Conservation (phyloP, 805 yeast species). For the Saccharomycopsis guyanensis region DNA sequence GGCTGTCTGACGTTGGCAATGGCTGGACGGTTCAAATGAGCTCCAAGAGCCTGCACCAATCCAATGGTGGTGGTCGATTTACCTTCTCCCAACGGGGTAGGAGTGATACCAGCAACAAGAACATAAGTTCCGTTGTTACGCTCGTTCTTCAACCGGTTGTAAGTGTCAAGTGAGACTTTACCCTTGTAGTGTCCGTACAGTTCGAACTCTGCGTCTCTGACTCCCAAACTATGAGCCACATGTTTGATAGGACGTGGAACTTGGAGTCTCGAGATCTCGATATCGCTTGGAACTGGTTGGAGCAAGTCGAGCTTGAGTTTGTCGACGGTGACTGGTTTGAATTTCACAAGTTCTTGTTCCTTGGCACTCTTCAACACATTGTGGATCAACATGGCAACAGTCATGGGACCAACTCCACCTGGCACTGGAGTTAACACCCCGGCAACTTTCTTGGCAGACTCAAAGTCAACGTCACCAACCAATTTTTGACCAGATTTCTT, state of each 20-base stretch:
- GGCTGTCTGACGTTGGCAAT: slow-evolving; percentile 84
- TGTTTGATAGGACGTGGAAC: slow-evolving; percentile 61
- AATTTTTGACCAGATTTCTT: slow-evolving; percentile 63
- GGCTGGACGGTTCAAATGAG: slow-evolving; percentile 59
- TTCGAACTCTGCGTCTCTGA: slow-evolving; percentile 61
- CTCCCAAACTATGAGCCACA: slow-evolving; percentile 63
- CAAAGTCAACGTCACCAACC: slow-evolving; percentile 75
- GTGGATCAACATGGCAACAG: slow-evolving; percentile 73
- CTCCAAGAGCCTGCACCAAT: slow-evolving; percentile 72
- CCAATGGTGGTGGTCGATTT: slow-evolving; percentile 82
- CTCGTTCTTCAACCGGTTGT: slow-evolving; percentile 52
- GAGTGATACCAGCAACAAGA: slow-evolving; percentile 77
- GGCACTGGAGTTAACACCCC: slow-evolving; percentile 79
- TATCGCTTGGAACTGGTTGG: slow-evolving; percentile 75
- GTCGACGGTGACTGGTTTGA: slow-evolving; percentile 40
- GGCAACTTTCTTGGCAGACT: slow-evolving; percentile 38
- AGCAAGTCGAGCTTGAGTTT: slow-evolving; percentile 33
- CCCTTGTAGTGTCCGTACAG: slow-evolving; percentile 73
- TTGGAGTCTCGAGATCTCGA: slow-evolving; percentile 70
- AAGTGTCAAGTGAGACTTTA: slow-evolving; percentile 57
- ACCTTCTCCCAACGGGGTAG: slow-evolving; percentile 83
- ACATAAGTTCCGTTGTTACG: slow-evolving; percentile 62
- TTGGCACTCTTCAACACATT: slow-evolving; percentile 68
- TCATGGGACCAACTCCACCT: slow-evolving; percentile 92
- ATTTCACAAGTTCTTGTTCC: slow-evolving; percentile 25